Evolutionary conservation across 1,284 basidiomycete genomes (phyloP).

Genomic region (Boletus sp.): DNA sequence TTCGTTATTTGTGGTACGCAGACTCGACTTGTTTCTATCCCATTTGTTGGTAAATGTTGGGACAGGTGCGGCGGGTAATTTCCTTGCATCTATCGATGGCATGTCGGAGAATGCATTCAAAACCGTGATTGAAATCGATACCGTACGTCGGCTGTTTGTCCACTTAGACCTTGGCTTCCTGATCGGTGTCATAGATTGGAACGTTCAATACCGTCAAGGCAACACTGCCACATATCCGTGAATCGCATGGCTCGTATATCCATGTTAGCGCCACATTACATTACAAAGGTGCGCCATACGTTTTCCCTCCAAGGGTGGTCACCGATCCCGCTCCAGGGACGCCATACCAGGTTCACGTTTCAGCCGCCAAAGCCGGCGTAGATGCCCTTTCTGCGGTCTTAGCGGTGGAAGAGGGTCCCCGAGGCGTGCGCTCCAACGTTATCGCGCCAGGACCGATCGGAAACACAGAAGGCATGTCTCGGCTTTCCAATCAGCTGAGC

Average conservation of each 20-base stretch:
- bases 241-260: slow-evolving; percentile 81
- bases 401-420: slow-evolving; percentile 92
- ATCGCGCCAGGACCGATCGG: slow-evolving; percentile 89
- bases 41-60: not conserved
- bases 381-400: slow-evolving; percentile 86
- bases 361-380: slow-evolving; percentile 93
- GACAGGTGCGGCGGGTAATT: slow-evolving; percentile 89
- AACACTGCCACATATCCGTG: slow-evolving; percentile 74
- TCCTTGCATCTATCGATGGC: slow-evolving; percentile 80
- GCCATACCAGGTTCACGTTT: slow-evolving; percentile 93
- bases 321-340: slow-evolving; percentile 50
- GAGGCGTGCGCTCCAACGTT: slow-evolving; percentile 93
- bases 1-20: slow-evolving; percentile 88
- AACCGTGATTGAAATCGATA: slow-evolving; percentile 95
- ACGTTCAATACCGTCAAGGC: slow-evolving; percentile 96
- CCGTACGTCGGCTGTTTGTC: slow-evolving; percentile 50
- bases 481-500: slow-evolving; percentile 53
- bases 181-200: slow-evolving; percentile 61
- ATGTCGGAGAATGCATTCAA: slow-evolving; percentile 89
- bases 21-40: not conserved
- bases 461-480: slow-evolving; percentile 81
- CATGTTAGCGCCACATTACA: slow-evolving; percentile 93
- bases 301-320: slow-evolving; percentile 5
- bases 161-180: not conserved
- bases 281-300: slow-evolving; percentile 63